Base-by-base conservation (phyloP, 2,329 filamentous ascomycete species). In the Alternaria triticina region DNA sequence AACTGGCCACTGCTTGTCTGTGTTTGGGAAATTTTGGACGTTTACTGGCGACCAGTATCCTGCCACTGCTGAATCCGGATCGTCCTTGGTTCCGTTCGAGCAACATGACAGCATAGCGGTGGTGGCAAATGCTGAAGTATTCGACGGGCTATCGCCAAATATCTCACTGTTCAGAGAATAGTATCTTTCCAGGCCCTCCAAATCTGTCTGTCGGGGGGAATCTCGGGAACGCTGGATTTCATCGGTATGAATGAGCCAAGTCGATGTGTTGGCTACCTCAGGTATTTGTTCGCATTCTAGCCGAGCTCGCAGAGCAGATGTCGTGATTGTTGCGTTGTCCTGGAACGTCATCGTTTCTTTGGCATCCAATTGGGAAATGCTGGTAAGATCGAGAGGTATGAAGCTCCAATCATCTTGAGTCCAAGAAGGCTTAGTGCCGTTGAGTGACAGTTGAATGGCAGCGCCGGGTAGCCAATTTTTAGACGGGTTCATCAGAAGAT, bases 401-500 rank as follows among this genome's bases (percentile, higher is more conserved):
- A 70, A 69, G 23, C 55, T 69, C 70, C 68, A 72, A 27, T 54
- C 68, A 28, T 66, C 64, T 5, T 43, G 43, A 13, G 50, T 70
- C 68, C 70, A 72, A 3, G 63, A 25, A 3, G 61, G 65, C 33
- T 66, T 51, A 12, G 68, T 47, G 8, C 68, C 64, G 22, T 68
- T 65, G 15, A 69, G 40, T 8, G 64, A 61, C 1, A 62, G 33
- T 36, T 66, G 54, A 6, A 67, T 64, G 10, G 50, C 47, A 12
- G 70, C 68, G 33, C 57, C 58, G 20, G 62, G 63, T 2, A 70
- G 46, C 67, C 68, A 69, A 44, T 57, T 67, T 33, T 65, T 65
- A 17, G 64, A 40, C 11, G 62, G 23, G 27, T 36, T 65, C 50
- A n/a, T 46, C 7, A 51, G 27, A 27, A 33, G 49, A 20, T 20